Conservation (phyloP, 2,329 filamentous ascomycete genomes). For the Calonectria henricotiae region DNA sequence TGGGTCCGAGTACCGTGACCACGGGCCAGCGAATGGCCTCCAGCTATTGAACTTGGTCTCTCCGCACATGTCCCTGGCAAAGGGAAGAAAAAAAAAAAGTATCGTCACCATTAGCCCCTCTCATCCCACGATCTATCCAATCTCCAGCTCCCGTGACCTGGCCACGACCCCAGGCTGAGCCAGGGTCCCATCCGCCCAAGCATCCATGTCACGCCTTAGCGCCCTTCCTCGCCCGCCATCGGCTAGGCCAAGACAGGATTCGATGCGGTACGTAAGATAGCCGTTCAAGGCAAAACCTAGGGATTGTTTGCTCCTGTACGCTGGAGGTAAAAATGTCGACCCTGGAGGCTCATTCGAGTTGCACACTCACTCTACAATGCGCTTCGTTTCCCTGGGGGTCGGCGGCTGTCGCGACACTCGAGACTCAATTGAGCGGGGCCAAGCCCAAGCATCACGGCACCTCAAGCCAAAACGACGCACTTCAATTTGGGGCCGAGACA, state of each 20-base stretch:
- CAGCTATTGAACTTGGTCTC: conserved; percentile 9
- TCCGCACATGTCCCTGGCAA: conserved; percentile 17
- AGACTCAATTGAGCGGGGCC: conserved; percentile 16
- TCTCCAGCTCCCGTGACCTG: conserved; percentile 26
- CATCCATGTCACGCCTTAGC: conserved; percentile 33
- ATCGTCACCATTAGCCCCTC: conserved; percentile 22
- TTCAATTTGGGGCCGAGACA: conserved; percentile 27
- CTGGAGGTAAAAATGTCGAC: conserved; percentile 16
- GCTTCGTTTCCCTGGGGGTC: not conserved
- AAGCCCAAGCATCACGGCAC: conserved; percentile 4
- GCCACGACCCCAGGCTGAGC: conserved; percentile 15
- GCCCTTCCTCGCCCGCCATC: conserved; percentile 32
- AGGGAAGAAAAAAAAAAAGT: conserved; percentile 14
- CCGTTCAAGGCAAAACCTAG: conserved; percentile 15
- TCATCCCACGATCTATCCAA: conserved; percentile 31
- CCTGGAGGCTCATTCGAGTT: not conserved
- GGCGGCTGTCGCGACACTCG: conserved; percentile 7
- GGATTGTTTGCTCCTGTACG: conserved; percentile 11
- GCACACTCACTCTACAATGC: not conserved
- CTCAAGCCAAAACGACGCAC: conserved; percentile 24
- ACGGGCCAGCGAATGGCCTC: not conserved
- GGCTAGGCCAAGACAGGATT: conserved; percentile 35
- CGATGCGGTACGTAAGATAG: conserved; percentile 20
- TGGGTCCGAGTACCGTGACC: conserved; percentile 1
- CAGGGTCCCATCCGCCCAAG: conserved; percentile 36